Base-by-base conservation (phyloP, 208 protist genomes). In the Wallacemonas sp. region DNA sequence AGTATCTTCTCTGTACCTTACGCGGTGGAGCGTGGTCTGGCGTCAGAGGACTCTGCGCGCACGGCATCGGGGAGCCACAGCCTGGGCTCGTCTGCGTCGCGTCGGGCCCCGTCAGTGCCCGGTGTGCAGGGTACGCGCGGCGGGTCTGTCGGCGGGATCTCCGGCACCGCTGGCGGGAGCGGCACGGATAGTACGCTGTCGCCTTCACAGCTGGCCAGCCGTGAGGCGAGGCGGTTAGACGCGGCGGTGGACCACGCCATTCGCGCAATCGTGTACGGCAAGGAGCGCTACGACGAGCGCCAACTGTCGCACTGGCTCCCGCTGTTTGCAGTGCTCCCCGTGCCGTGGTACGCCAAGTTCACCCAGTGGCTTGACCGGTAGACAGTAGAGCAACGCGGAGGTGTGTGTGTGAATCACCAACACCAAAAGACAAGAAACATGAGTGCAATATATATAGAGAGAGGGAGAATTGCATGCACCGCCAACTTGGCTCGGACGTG, bases 261-360 rank as follows among this genome's bases (percentile, higher is more conserved):
- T 22, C 42, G 61, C 6, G 61, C 61, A 3, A 46, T 66, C 13
- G 19, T 38, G 19, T 29, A 29, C 8, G 61, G 61, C 2, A 46
- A 32, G 34, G 61, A 66, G 45, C 10, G 61, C 17, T 66, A 57
- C 61, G 26, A 42, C 26, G 30, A 57, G 15, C 32, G 33, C 44
- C 3, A 33, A 3, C 8, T 53, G 45, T 46, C 36, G 3, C 22
- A 32, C 15, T 54, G 17, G 61, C 38, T 45, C 24, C 34, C 45
- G 21, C 12, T 21, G 0, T 36, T 52, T 3, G 55, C 41, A 17
- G 19, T 66, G 45, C 36, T 66, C 5, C 61, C 61, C 9, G 45
- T 66, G 4, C 61, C 61, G 33, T 66, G 61, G 61, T 53, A 53
- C n/a, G 38, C 61, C 6, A 38, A 46, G 33, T 9, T 66, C 5